Evolutionary conservation across 2,329 filamentous ascomycete species (phyloP).

Genomic region (Beauveria pseudobassiana): DNA sequence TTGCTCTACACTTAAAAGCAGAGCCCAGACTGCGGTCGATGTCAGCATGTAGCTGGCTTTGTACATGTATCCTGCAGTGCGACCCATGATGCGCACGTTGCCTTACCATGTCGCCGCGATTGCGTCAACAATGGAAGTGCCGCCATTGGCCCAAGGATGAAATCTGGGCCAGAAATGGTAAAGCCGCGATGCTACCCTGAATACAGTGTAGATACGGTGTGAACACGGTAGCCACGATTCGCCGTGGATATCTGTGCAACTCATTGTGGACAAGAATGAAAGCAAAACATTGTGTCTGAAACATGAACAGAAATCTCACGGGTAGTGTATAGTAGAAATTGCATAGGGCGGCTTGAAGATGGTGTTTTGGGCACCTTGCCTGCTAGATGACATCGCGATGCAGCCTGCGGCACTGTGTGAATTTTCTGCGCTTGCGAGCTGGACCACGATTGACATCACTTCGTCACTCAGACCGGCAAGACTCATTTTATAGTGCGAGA

Average conservation of each 20-base stretch:
- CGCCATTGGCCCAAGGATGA: background rate
- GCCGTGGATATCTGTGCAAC: no score
- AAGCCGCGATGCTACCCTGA: slow-evolving; percentile 7
- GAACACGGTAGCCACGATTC: no score
- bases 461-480: background rate
- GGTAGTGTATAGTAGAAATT: no score
- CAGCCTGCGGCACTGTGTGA: slow-evolving; percentile 3
- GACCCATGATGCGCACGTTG: background rate
- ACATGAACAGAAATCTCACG: no score
- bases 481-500: background rate
- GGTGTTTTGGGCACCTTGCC: no score
- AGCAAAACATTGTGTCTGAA: no score
- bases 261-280: no score
- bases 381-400: background rate
- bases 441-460: background rate
- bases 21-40: background rate
- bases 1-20: background rate
- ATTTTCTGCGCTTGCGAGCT: background rate
- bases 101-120: background rate
- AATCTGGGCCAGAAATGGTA: background rate
- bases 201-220: slow-evolving; percentile 4
- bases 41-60: background rate
- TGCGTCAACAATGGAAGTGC: background rate
- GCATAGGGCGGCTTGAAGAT: no score
- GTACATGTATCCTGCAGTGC: no score